Evolutionary conservation across 2,329 filamentous ascomycete genomes (phyloP).

Genomic region (Botrytis cinerea): DNA sequence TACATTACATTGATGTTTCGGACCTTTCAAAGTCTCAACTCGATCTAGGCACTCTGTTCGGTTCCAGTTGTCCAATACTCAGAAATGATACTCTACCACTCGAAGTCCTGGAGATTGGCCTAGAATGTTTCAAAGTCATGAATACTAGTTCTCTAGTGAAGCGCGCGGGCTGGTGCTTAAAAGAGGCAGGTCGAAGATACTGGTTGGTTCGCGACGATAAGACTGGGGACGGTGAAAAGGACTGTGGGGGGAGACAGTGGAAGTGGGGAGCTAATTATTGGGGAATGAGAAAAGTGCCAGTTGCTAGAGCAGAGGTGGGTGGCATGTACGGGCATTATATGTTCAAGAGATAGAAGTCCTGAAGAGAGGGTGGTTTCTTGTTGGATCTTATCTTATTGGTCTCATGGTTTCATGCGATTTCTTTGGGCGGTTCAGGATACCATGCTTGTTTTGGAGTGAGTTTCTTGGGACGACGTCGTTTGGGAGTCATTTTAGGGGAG

Average conservation of each 20-base stretch:
- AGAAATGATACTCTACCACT: constrained; percentile 64
- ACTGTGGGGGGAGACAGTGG: constrained; percentile 66
- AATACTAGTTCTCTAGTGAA: constrained; percentile 49
- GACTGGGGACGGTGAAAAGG: constrained; percentile 39
- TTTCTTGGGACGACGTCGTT: not conserved
- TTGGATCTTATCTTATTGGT: not conserved
- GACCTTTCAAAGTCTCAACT: constrained; percentile 65
- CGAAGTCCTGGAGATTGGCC: constrained; percentile 73
- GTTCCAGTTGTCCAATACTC: constrained; percentile 57
- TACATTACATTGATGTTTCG: constrained; percentile 77
- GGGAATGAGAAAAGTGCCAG: constrained; percentile 73
- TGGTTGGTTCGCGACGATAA: constrained; percentile 60
- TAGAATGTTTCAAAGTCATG: constrained; percentile 67
- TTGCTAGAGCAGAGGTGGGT: constrained; percentile 56
- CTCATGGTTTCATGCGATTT: not conserved
- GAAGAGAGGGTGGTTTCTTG: not conserved
- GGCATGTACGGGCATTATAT: constrained; percentile 62
- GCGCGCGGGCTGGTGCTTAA: constrained; percentile 65
- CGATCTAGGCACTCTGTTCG: constrained; percentile 56
- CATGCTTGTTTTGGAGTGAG: constrained; percentile 3
- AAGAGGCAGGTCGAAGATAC: constrained; percentile 64
- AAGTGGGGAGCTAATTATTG: constrained; percentile 84
- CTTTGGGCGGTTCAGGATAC: not conserved
- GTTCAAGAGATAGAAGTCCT: constrained; percentile 47
- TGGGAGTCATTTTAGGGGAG: not conserved